phyloP scores from a whole-genome alignment of 2,329 filamentous ascomycete species.

The Leptographium procerum region DNA sequence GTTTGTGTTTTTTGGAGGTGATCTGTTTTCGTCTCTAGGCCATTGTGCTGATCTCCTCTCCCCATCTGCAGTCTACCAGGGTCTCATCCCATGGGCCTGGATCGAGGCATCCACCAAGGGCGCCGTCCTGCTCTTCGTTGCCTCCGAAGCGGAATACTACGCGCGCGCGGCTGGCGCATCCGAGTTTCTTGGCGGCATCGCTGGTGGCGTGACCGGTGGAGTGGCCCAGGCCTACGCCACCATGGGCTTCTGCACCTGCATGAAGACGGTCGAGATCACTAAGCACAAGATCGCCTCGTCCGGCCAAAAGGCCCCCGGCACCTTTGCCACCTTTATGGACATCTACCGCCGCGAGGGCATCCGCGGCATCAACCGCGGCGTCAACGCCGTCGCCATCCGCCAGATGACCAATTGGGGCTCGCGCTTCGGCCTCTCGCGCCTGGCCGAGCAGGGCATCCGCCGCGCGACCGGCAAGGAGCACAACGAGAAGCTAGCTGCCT shows the following conservation, averaged over 20 bases:
- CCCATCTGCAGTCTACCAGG: slow-evolving; percentile 77
- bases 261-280: slow-evolving; percentile 99
- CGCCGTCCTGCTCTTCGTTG: slow-evolving; percentile 96
- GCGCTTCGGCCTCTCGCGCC: slow-evolving; percentile 83
- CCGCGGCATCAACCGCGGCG: slow-evolving; percentile 92
- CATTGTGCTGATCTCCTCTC: background rate
- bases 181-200: slow-evolving; percentile 81
- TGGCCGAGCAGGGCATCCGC: slow-evolving; percentile 84
- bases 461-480: slow-evolving; percentile 66
- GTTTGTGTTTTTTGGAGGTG: background rate
- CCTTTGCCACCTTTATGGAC: slow-evolving; percentile 89
- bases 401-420: slow-evolving; percentile 99
- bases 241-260: slow-evolving; percentile 99
- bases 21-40: background rate
- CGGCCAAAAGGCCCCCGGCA: slow-evolving; percentile 77
- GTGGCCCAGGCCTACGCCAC: slow-evolving; percentile 97
- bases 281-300: slow-evolving; percentile 85
- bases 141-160: slow-evolving; percentile 94
- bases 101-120: slow-evolving; percentile 99
- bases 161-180: slow-evolving; percentile 71
- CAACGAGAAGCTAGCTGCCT: slow-evolving; percentile 61
- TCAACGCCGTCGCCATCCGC: slow-evolving; percentile 95
- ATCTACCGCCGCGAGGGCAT: slow-evolving; percentile 95
- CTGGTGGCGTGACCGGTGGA: slow-evolving; percentile 85
- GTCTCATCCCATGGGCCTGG: slow-evolving; percentile 99